Percentiles rank a stretch among this genome's conserved stretches.
phyloP scores from a whole-genome alignment of 2,329 filamentous ascomycete genomes.

The Apiospora rasikravindrae region DNA sequence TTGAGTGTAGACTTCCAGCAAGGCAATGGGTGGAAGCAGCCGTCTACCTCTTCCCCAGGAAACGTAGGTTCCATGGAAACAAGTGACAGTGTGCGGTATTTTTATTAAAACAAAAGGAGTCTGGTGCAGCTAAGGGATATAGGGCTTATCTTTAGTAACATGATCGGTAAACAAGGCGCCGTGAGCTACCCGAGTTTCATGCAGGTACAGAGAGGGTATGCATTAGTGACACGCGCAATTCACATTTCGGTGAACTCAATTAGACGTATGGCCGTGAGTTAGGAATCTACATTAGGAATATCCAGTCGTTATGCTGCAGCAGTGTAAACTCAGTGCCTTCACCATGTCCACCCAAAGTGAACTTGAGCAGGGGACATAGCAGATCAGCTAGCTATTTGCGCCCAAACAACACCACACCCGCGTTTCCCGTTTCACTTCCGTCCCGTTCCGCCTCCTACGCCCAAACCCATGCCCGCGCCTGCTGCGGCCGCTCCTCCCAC shows the following conservation, averaged over 20 bases:
- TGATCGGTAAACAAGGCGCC: too few species aligned
- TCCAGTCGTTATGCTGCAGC: background rate
- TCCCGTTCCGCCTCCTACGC: background rate
- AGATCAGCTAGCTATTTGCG: background rate
- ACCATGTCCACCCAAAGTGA: background rate
- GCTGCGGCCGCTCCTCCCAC: background rate
- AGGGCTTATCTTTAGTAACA: too few species aligned
- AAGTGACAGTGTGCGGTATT: too few species aligned
- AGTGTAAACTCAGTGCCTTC: background rate
- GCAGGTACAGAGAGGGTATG: background rate
- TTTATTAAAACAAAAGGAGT: too few species aligned
- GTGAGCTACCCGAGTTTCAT: too few species aligned
- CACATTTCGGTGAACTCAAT: background rate
- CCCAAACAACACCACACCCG: background rate
- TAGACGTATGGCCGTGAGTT: background rate
- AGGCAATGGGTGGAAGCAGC: too few species aligned
- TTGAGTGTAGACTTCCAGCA: too few species aligned
- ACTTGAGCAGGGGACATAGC: background rate
- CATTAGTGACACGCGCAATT: background rate
- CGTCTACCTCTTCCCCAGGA: too few species aligned
- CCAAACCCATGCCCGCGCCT: background rate
- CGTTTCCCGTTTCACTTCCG: background rate
- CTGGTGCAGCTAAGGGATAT: too few species aligned
- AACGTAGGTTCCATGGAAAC: too few species aligned
- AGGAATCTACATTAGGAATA: background rate